Base-by-base conservation (phyloP, 2,329 filamentous ascomycete species). In the Amylocarpus encephaloides region DNA sequence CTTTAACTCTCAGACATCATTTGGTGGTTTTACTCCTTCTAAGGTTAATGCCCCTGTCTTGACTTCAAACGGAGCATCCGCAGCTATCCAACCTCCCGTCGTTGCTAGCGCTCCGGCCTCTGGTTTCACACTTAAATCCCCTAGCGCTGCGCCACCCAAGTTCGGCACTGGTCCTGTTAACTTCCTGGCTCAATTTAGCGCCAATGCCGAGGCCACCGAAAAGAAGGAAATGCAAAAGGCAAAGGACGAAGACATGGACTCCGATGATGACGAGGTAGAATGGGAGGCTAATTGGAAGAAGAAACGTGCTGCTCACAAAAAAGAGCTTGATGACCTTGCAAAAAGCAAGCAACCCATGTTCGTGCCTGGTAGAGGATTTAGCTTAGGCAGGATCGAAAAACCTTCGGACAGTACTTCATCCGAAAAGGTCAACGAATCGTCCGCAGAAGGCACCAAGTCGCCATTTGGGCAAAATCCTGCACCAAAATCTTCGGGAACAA, bases 401-500 rank as follows among this genome's bases (percentile, higher is more conserved):
- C 18, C 19, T 32, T 30, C 35, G 36, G 22, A 38, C n/a, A 12
- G 13, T 5, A 5, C 12, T 29, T 22, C 48, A 33, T 33, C 48
- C 15, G 29, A 42, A 10, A 51, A 56, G 29, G 6, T 43, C 26
- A 11, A 46, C 18, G 16, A 38, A 29, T 43, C 40, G 3, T 10
- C 13, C 7, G 38, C 19, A 6, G 32, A n/a, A 12, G 22, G 38
- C 15, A 15, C 44, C 18, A 56, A 48, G 18, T 19, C 56, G 12
- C 39, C 57, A 7, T 62, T 60, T 43, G 56, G 55, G 30, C 45
- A 75, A 70, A 51, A 68, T 63, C 34, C 68, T 65, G 29, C 69
- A 64, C 22, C 70, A 68, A 42, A 73, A 70, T 44, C 29, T 22
- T 52, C 58, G 22, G 50, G 54, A 12, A 54, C 49, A 12, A 61